Conservation (phyloP, 2,329 filamentous ascomycete genomes). For the Fusarium veterinarium region DNA sequence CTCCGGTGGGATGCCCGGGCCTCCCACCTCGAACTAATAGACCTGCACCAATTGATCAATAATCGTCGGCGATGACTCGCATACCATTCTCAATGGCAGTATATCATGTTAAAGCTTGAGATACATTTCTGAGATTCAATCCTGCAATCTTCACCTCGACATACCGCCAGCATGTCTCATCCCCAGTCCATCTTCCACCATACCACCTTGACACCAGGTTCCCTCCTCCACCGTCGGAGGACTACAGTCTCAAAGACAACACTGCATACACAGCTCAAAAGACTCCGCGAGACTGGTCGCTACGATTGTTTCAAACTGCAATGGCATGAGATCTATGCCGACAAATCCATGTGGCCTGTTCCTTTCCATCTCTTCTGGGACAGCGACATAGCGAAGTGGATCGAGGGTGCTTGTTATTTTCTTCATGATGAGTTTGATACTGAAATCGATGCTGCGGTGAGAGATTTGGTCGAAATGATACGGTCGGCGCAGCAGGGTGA, state of each 20-base stretch:
- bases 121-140: accelerated
- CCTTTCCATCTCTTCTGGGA: constrained; percentile 73
- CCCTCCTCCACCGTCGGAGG: constrained; percentile 2
- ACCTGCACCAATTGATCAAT: not conserved
- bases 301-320: constrained; percentile 68
- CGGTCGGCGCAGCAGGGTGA: constrained; percentile 66
- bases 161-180: constrained; percentile 15
- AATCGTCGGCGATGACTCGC: not conserved
- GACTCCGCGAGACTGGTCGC: constrained; percentile 62
- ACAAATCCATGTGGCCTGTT: constrained; percentile 64
- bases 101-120: accelerated
- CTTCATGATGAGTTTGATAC: constrained; percentile 12
- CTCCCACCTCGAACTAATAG: constrained; percentile 1
- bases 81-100: not conserved
- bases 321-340: constrained; percentile 66
- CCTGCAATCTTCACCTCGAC: accelerated
- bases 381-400: constrained; percentile 43
- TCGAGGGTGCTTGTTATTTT: constrained; percentile 33
- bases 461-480: constrained; percentile 68
- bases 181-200: constrained; percentile 24
- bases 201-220: constrained; percentile 3
- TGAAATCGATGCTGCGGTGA: constrained; percentile 26
- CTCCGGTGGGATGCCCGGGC: not conserved
- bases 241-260: constrained; percentile 15
- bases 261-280: constrained; percentile 59